Conservation (phyloP, 257 asterid species). For the Solanum virginianum region DNA sequence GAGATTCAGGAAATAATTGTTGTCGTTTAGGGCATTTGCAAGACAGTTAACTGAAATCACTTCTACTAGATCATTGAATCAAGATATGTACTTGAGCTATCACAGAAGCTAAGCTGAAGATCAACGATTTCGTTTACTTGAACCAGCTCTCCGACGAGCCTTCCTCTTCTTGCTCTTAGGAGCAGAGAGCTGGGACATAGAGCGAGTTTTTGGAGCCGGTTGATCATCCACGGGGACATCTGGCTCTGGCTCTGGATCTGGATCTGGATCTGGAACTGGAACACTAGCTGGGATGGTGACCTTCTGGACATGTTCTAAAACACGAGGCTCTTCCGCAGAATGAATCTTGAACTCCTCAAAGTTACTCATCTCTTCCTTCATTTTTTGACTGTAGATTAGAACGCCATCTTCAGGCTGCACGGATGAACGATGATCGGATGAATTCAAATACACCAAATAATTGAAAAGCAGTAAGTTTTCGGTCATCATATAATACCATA, state of each 20-base stretch:
- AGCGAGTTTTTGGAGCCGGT: slow-evolving; percentile 35
- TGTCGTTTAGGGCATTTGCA: too few species aligned
- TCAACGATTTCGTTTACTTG: slow-evolving; percentile 24
- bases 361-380: slow-evolving; percentile 39
- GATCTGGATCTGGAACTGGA: slow-evolving; percentile 7
- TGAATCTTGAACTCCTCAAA: slow-evolving; percentile 29
- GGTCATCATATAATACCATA: not conserved
- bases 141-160: slow-evolving; percentile 33
- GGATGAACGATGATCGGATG: not conserved
- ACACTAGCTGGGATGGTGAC: slow-evolving; percentile 13
- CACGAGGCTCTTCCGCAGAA: slow-evolving; percentile 19
- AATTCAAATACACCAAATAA: not conserved
- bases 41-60: not conserved
- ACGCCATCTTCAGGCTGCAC: slow-evolving; percentile 50
- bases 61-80: not conserved
- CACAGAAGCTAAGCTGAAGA: not conserved
- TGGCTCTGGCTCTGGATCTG: slow-evolving; percentile 9
- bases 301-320: slow-evolving; percentile 7
- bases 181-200: slow-evolving; percentile 40
- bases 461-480: not conserved
- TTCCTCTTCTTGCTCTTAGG: slow-evolving; percentile 40
- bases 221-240: slow-evolving; percentile 26
- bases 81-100: not conserved
- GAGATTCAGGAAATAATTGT: too few species aligned
- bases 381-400: slow-evolving; percentile 36